A percentile compares a stretch with the other conserved stretches of the same genome.
Evolutionary conservation across 2,329 filamentous ascomycete species (phyloP).

Genomic region (Alternaria arborescens): DNA sequence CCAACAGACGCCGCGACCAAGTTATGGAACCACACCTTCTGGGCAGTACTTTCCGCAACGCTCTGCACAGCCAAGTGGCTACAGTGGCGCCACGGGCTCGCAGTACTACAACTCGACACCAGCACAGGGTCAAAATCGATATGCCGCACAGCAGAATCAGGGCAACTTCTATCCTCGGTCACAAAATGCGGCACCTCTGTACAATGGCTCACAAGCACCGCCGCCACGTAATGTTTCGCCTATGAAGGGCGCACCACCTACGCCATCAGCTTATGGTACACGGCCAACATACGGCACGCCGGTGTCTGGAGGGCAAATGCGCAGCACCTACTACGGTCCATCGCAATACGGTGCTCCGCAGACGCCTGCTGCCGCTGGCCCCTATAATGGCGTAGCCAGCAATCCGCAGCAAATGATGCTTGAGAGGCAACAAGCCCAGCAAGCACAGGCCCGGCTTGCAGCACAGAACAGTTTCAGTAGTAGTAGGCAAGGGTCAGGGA

Average conservation of each 20-base stretch:
- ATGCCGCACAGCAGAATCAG: conserved; percentile 38
- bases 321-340: conserved; percentile 45
- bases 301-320: conserved; percentile 39
- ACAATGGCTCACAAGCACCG: conserved; percentile 37
- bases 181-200: conserved; percentile 46
- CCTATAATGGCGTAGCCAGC: conserved; percentile 30
- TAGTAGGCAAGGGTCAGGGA: conserved; percentile 46
- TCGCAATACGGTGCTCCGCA: conserved; percentile 46
- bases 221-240: conserved; percentile 48
- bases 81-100: conserved; percentile 38
- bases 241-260: conserved; percentile 40
- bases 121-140: conserved; percentile 43
- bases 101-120: conserved; percentile 48
- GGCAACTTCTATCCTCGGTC: conserved; percentile 48
- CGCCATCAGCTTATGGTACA: conserved; percentile 38
- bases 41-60: conserved; percentile 45
- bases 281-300: conserved; percentile 42
- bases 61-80: conserved; percentile 38
- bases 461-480: conserved; percentile 47
- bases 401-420: conserved; percentile 49
- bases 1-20: conserved; percentile 45
- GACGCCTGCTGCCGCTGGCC: conserved; percentile 31
- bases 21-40: conserved; percentile 33
- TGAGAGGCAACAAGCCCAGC: conserved; percentile 47
- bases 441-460: conserved; percentile 48